phyloP scores from a whole-genome alignment of 176 grass and related monocot species.

The Avena eriantha region DNA sequence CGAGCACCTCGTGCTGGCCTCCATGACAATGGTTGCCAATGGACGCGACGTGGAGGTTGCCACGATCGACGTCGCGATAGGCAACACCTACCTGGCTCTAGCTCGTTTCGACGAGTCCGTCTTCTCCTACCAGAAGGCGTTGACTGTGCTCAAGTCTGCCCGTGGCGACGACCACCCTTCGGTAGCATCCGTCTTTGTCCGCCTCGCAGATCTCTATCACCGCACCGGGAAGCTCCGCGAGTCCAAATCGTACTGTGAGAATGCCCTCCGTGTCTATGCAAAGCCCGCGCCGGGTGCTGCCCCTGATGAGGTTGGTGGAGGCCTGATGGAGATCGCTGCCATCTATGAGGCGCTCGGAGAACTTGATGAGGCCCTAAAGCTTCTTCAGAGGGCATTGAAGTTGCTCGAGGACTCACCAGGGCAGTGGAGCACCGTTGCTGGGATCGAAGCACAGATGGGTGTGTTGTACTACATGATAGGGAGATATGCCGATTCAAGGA shows the following conservation, averaged over 20 bases:
- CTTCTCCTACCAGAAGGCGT: conserved; percentile 98
- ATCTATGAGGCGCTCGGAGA: conserved; percentile 90
- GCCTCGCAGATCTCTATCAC: conserved; percentile 91
- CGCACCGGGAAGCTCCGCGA: conserved; percentile 82
- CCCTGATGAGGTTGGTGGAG: conserved; percentile 85
- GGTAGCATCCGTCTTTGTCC: conserved; percentile 82
- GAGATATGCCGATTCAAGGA: conserved; percentile 73
- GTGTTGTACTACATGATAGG: conserved; percentile 95
- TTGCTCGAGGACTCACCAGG: conserved; percentile 81
- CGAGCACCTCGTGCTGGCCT: conserved; percentile 96
- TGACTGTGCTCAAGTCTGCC: conserved; percentile 87
- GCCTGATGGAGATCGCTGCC: conserved; percentile 89
- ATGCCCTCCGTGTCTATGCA: conserved; percentile 75
- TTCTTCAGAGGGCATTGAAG: conserved; percentile 82
- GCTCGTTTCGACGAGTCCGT: conserved; percentile 94
- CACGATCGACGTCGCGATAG: conserved; percentile 79
- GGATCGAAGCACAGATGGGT: conserved; percentile 93
- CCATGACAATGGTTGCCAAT: conserved; percentile 90
- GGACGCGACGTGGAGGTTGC: conserved; percentile 86
- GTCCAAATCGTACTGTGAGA: conserved; percentile 95
- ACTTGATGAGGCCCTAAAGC: conserved; percentile 86
- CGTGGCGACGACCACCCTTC: conserved; percentile 77
- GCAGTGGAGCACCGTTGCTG: conserved; percentile 96
- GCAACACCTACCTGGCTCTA: conserved; percentile 86
- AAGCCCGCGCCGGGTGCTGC: conserved; percentile 73